These are phyloP conservation scores for Citrus unshiu DNA, from an alignment of 345 rosid genomes.

Conservation along the genomic window DNA sequence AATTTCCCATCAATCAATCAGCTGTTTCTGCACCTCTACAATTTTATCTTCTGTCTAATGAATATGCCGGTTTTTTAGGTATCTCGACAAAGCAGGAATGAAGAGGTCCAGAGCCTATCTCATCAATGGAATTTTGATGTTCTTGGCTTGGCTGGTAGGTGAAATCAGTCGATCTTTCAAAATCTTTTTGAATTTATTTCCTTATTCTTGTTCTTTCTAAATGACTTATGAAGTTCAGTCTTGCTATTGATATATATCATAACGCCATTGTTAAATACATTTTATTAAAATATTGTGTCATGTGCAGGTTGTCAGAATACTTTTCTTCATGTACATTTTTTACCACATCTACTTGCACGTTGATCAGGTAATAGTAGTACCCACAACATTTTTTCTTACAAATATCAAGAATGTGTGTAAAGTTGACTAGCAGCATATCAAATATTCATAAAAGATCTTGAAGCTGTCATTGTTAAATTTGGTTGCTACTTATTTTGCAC, in stretches of 20 bases:
- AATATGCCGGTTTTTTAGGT: slow-evolving; percentile 37
- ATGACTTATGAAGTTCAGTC: neutral
- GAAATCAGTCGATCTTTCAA: neutral
- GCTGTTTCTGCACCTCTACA: neutral
- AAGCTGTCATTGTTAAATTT: neutral
- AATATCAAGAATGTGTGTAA: neutral
- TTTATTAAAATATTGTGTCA: slow-evolving; percentile 1
- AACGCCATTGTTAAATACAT: neutral
- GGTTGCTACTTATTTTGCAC: neutral
- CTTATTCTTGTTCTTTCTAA: neutral
- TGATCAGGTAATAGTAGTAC: slow-evolving; percentile 51
- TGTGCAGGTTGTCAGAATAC: slow-evolving; percentile 73
- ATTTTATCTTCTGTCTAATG: neutral
- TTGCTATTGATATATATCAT: neutral
- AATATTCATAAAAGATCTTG: neutral
- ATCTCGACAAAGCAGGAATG: slow-evolving; percentile 75
- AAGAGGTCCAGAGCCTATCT: slow-evolving; percentile 72
- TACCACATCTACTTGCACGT: slow-evolving; percentile 63
- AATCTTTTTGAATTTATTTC: neutral
- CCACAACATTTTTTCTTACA: neutral
- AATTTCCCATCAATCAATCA: slow-evolving; percentile 6
- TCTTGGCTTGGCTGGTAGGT: slow-evolving; percentile 81
- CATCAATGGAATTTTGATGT: slow-evolving; percentile 68
- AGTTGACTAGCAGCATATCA: neutral
- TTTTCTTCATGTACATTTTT: slow-evolving; percentile 72